Evolutionary conservation across 73 alveolate species (phyloP), one percentile per base, ranked within the genome.

Genomic region (Blepharisma stoltei): DNA sequence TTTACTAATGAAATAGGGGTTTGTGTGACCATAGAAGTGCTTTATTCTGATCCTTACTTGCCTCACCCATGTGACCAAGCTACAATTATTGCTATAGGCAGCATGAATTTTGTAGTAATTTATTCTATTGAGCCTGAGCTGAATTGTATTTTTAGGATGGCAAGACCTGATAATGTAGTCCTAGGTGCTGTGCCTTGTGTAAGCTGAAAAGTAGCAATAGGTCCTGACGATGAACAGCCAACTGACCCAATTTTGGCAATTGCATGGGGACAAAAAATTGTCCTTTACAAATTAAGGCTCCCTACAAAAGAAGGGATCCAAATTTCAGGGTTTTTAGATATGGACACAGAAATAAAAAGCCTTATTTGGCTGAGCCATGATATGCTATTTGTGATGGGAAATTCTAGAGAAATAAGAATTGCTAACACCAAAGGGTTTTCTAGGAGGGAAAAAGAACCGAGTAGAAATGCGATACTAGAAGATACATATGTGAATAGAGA

Each of bases 111-210:
- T 43, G 45, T 69, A 1, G 54, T 46, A 37, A n/a, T 69, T 25
- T 44, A 44, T 21, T 44, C 79, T 69, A 7, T 69, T 9, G 79
- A 69, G 43, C 79, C 79, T 7, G 79, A 69, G n/a, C 14, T 44
- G 1, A 44, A 18, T 1, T 9, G 11, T 18, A 8, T 69, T 14
- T 37, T 69, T 9, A 43, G 65, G 3, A 44, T 44, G 11, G 79
- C 11, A 46, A 69, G 73, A 5, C 73, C 73, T 60, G 73, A 69
- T 37, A 53, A 69, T 1, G 65, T 38, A 14, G 14, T 53, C 9
- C 54, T 14, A 0, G 43, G 41, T n/a, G 11, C 45, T 69, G 71
- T 46, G 1, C 79, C 79, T 9, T 37, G 79, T 46, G 20, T 69
- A 37, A 14, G 71, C 38, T 37, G 23, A n/a, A 46, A 46, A 44